Evolutionary conservation across 305 asterid genomes (phyloP), one percentile per base, ranked within the genome.

Genomic region (Ruellia speciosa): DNA sequence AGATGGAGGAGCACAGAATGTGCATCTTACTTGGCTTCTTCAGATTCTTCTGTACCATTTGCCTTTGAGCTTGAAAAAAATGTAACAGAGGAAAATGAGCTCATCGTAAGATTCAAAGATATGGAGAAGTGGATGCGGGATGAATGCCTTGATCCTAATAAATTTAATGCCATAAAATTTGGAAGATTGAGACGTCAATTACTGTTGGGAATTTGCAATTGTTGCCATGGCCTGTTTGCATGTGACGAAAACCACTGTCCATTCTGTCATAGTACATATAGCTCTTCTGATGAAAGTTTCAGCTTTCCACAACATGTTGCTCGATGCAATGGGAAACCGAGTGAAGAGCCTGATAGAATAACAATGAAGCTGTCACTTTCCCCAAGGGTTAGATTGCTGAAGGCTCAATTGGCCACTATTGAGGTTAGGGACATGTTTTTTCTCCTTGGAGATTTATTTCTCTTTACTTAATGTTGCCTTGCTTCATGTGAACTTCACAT

Each of bases 71-170:
- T 60, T 58, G 76, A 64, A 54, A 66, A 58, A 48, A 71, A 67
- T 66, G 70, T 58, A 60, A 61, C 56, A 40, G 85, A 75, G 54
- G 75, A 74, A 63, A 63, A 58, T 51, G 70, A 69, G 40, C 60
- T 67, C 54, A 40, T 76, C 67, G 75, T 59, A 24, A 84, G 85
- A 64, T 77, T 71, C 51, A 66, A 64, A 68, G 86, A 79, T 68
- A 72, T 72, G 18, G 85, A 77, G 77, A 71, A 77, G 66, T 90
- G 97, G 97, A 79, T 77, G 73, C 74, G 85, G 87, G 81, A 85
- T 57, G 90, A 79, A 77, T 84, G 95, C 64, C 65, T 70, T 66
- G 66, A 64, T 68, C 59, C 78, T 14, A 65, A 59, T 31, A 48
- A 56, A 55, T 65, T 85, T 49, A 51, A 71, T 52, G 88, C 90